Base-by-base conservation (phyloP, 805 yeast genomes). In the Candida vaughaniae region DNA sequence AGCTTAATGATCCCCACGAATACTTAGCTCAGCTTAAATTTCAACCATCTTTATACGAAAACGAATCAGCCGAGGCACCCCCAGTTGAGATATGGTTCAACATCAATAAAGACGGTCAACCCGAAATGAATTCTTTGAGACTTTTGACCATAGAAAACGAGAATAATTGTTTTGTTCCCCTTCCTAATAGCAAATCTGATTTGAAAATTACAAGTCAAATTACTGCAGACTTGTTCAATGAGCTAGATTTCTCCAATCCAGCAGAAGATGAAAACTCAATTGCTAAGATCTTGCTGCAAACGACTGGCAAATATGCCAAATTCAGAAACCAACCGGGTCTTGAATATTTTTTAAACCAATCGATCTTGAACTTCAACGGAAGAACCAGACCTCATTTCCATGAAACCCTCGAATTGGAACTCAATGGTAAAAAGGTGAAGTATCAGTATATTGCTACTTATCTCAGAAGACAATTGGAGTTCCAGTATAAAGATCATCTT, bases 1-100 rank as follows among this genome's bases (percentile, higher is more conserved):
- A 52, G 37, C 41, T 36, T 17, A 37, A 48, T 5, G 64, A 60
- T 43, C 66, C 66, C 1, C 50, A 57, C 27, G 61, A 57, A 30
- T 67, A 71, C 44, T 51, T 57, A 25, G 59, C 70, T 10, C 79
- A 75, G 47, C 41, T 76, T 39, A 67, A 65, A 46, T 69, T 75
- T 35, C 71, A 5, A 69, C 78, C 25, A 57, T 60, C 48, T 42
- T 49, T 42, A 38, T 50, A 25, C 44, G 35, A 41, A 10, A 29
- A 33, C 10, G 22, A 38, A 11, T 39, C 32, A 5, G 30, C 35
- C 11, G 34, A 57, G 36, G 65, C 63, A 31, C 82, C 84, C 3
- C 78, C 82, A 1, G 55, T 79, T 5, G 84, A 78, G 47, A 58
- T 79, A 31, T 77, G 82, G 80, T 56, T 71, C 23, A 74, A 68